Percentiles rank a stretch among this genome's conserved stretches.
Conservation (phyloP, 1,284 basidiomycete genomes). For the Cutaneotrichosporon arboriforme region DNA sequence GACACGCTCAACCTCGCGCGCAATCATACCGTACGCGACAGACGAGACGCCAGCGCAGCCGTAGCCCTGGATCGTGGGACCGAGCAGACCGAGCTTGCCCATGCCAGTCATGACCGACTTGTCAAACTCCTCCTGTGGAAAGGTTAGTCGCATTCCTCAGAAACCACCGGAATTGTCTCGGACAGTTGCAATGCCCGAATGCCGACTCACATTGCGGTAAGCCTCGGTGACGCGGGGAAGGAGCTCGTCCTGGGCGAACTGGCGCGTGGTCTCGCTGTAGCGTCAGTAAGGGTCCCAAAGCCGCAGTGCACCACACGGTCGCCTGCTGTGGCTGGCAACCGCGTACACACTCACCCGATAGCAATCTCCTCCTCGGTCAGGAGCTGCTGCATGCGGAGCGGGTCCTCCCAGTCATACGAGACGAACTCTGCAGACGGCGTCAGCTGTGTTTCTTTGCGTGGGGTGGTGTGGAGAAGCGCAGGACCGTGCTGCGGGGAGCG, state of each 20-base stretch:
- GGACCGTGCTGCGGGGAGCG: too few relatives aligned
- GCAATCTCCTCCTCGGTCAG: conserved; percentile 86
- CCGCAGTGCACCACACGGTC: too few relatives aligned
- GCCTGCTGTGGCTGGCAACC: too few relatives aligned
- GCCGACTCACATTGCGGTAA: conserved; percentile 71
- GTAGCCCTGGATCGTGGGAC: conserved; percentile 87
- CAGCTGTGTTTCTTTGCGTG: not conserved
- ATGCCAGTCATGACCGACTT: conserved; percentile 75
- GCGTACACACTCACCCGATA: conserved; percentile 56
- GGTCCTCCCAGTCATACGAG: conserved; percentile 73
- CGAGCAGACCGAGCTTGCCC: conserved; percentile 86
- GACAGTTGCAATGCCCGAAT: not conserved
- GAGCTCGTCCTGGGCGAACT: conserved; percentile 80
- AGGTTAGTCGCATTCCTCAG: not conserved
- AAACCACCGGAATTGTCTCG: not conserved
- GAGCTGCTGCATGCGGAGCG: conserved; percentile 66
- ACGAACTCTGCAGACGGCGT: conserved; percentile 44
- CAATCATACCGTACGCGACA: conserved; percentile 89
- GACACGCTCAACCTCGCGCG: conserved; percentile 85
- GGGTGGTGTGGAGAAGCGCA: too few relatives aligned
- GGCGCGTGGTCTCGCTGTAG: conserved; percentile 69
- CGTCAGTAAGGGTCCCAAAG: too few relatives aligned
- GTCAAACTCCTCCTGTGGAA: conserved; percentile 63
- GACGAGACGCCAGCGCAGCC: conserved; percentile 90
- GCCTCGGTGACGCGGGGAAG: conserved; percentile 77